phyloP scores from a whole-genome alignment of 2,329 filamentous ascomycete genomes.

The Graphiopsis chlorocephala region DNA sequence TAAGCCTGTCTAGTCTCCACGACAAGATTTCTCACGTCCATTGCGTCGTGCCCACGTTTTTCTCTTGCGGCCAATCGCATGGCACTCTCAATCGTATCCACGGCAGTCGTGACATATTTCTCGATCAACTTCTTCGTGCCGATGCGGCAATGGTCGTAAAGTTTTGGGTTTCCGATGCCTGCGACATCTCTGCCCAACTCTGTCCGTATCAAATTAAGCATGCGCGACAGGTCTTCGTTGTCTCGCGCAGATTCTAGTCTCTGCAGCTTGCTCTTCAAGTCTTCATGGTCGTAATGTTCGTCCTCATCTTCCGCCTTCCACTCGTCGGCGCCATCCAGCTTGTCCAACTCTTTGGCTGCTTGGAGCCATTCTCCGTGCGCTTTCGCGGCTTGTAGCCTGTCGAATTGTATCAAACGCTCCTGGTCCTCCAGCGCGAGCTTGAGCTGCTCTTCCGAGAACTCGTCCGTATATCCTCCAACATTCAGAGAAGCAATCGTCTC shows the following conservation, averaged over 20 bases:
- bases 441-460: constrained; percentile 17
- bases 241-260: constrained; percentile 72
- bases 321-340: constrained; percentile 71
- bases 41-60: not conserved
- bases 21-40: not conserved
- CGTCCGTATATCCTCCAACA: constrained; percentile 2
- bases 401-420: constrained; percentile 9
- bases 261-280: constrained; percentile 67
- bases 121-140: constrained; percentile 88
- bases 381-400: constrained; percentile 12
- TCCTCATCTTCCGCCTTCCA: constrained; percentile 72
- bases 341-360: constrained; percentile 74
- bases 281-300: constrained; percentile 67
- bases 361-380: constrained; percentile 63
- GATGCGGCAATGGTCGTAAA: constrained; percentile 81
- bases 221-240: constrained; percentile 68
- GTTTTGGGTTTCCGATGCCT: constrained; percentile 76
- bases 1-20: constrained; percentile 74
- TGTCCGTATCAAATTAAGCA: constrained; percentile 79
- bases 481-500: constrained; percentile 3
- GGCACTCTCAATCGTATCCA: constrained; percentile 64
- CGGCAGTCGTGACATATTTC: constrained; percentile 75
- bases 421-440: constrained; percentile 10
- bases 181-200: constrained; percentile 76
- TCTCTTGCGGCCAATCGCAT: constrained; percentile 6